Conservation (phyloP, 352 stramenopile species). For the Pythium phragmitis region DNA sequence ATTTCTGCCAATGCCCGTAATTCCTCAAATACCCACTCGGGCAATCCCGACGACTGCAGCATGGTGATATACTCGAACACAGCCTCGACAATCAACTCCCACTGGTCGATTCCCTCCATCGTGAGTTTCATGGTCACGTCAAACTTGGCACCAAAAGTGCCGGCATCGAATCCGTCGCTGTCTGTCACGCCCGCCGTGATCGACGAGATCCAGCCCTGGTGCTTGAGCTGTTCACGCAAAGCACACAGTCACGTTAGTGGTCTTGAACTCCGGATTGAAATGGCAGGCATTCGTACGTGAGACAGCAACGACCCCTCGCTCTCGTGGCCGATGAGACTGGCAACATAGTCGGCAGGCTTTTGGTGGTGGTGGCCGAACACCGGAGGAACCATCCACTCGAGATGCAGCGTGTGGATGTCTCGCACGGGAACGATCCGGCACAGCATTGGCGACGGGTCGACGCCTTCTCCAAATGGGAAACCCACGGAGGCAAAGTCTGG, state of each 20-base stretch:
- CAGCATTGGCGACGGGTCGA: conserved; percentile 41
- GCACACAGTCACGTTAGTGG: conserved; percentile 14
- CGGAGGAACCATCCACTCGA: conserved; percentile 78
- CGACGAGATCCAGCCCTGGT: conserved; percentile 71
- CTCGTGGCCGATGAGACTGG: conserved; percentile 79
- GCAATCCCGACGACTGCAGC: conserved; percentile 13
- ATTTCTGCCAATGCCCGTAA: conserved; percentile 32
- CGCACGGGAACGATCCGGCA: conserved; percentile 74
- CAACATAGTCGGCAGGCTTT: conserved; percentile 80
- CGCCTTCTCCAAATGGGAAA: conserved; percentile 49
- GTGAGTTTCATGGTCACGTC: conserved; percentile 42
- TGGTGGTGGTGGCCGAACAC: conserved; percentile 67
- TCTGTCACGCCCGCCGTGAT: conserved; percentile 52
- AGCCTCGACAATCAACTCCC: conserved; percentile 29
- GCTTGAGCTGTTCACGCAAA: conserved; percentile 52
- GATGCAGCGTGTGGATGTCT: conserved; percentile 73
- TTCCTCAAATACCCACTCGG: conserved; percentile 40
- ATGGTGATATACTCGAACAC: conserved; percentile 33
- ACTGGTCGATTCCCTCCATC: conserved; percentile 30
- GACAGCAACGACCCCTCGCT: conserved; percentile 81
- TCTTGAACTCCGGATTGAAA: neutral
- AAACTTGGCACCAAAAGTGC: conserved; percentile 36
- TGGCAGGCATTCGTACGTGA: conserved; percentile 33
- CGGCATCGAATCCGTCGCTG: conserved; percentile 37
- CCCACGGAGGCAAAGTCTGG: conserved; percentile 45